Evolutionary conservation across 2,329 filamentous ascomycete species (phyloP), one percentile per base, ranked within the genome.

Genomic region (Neonectria faginata): DNA sequence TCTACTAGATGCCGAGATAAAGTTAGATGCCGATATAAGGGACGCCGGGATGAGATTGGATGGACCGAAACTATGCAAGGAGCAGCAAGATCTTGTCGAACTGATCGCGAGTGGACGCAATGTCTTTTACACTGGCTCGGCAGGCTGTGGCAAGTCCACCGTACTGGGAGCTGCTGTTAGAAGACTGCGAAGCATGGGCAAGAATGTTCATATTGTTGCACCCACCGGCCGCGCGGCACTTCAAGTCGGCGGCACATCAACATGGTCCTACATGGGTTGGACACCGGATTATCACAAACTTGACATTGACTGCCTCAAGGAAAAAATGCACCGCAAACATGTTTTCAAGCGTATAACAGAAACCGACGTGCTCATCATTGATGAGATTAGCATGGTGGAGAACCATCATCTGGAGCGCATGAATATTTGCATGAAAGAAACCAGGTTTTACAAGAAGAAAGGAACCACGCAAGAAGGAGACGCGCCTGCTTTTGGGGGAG

Each of bases 311-410:
- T 12, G 51, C 0, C 47, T 68, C 1, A 50, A 39, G 0, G 4
- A 0, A 0, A 29, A 52, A 2, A 33, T n/a, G 0, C 31, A 36
- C 33, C 41, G 54, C 25, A 7, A 48, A 6, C 1, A 41, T 0
- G 18, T 79, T 0, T 74, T 67, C 22, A 72, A 78, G 1, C 78
- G 83, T 0, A 74, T 88, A 2, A 70, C 20, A 0, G 33, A 74
- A 0, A 87, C 84, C 0, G 80, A 90, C 54, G 84, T 89, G 0
- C 79, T 91, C 1, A 82, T 91, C 25, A 86, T 91, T 16, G 88
- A 91, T 68, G 89, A 91, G 74, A 86, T 91, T 62, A 88, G 84
- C 66, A 91, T 91, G 89, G 80, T 90, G 0, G 86, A 88, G 54
- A 86, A 84, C 83, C 62, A 69, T 39, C 65, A 74, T 25, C 20